Evolutionary conservation across 192 early-diverging fungal genomes (phyloP), one percentile per base, ranked within the genome.

Genomic region (Phlyctochytrium planicorne): DNA sequence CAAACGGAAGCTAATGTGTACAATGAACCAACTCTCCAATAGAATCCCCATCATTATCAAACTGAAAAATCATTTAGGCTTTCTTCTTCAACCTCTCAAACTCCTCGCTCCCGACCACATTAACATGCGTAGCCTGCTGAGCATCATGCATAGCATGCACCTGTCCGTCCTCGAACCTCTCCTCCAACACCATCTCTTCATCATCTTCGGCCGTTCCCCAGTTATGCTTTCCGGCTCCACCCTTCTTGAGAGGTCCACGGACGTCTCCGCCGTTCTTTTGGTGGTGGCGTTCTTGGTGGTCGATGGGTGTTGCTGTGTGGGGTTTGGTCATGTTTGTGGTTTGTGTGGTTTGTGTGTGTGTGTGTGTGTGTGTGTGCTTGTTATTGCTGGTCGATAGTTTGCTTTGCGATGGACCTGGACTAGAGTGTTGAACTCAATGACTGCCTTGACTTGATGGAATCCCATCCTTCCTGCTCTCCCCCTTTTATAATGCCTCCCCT

Each of bases 241-340:
- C 10, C 20, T 47, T 47, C 40, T 47, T 47, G 40, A 47, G 10
- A 20, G 40, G 40, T 14, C 10, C 40, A 20, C 40, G 40, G 40
- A 47, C 10, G 40, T 47, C 40, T 52, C 55, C n/a, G 59, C 53
- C 1, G 69, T 4, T 2, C 52, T 59, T 16, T 63, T 71, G 69
- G 55, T 71, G 34, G 33, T 59, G 6, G 62, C 62, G 53, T 55
- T 71, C 56, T 56, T 64, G 62, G 69, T 55, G 33, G 47, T 71
- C 52, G 69, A 71, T 37, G 47, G 30, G 32, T 34, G 30, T 14
- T 35, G 59, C 30, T 27, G 63, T 25, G 52, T 20, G 34, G 63
- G 63, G 25, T 32, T 24, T 47, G 59, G 69, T 60, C 61, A 56
- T 59, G 68, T 71, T 32, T n/a, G 17, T 53, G 69, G 1, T 47